These are phyloP conservation scores for Pistacia integerrima DNA, from an alignment of 345 rosid species.

Conservation along the genomic window DNA sequence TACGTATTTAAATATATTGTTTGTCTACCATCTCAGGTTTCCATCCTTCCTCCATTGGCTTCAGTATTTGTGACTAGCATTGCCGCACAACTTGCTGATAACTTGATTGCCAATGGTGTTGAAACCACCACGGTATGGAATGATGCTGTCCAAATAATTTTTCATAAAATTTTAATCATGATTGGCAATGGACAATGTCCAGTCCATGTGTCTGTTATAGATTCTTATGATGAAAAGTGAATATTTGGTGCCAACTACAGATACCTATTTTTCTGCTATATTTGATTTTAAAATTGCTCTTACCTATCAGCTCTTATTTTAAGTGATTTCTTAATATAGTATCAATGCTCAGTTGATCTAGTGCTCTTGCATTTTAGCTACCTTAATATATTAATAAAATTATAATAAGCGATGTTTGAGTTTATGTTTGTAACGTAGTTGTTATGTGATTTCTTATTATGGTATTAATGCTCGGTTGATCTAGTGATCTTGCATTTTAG, in stretches of 20 bases:
- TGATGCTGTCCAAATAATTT: constrained; percentile 4
- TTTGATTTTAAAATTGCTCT: neutral
- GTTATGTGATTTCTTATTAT: no score
- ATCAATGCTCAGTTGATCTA: no score
- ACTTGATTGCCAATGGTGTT: constrained; percentile 75
- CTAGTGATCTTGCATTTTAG: no score
- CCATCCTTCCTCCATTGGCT: constrained; percentile 96
- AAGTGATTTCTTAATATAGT: no score
- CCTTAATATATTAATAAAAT: no score
- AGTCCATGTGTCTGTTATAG: constrained; percentile 12
- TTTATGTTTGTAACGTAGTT: neutral
- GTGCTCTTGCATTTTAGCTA: no score
- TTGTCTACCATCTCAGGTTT: constrained; percentile 58
- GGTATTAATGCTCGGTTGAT: no score
- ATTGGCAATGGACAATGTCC: constrained; percentile 5
- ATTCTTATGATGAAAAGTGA: constrained; percentile 3
- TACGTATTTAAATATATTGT: neutral
- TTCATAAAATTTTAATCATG: constrained; percentile 11
- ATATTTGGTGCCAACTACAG: neutral
- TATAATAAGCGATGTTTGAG: neutral
- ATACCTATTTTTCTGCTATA: neutral
- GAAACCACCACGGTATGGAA: constrained; percentile 74
- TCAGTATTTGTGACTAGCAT: constrained; percentile 72
- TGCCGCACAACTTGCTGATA: constrained; percentile 88
- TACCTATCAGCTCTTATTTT: no score